A percentile compares a stretch with the other conserved stretches of the same genome.
phyloP scores from a whole-genome alignment of 1,284 basidiomycete species.

The Ustilago bromivora region DNA sequence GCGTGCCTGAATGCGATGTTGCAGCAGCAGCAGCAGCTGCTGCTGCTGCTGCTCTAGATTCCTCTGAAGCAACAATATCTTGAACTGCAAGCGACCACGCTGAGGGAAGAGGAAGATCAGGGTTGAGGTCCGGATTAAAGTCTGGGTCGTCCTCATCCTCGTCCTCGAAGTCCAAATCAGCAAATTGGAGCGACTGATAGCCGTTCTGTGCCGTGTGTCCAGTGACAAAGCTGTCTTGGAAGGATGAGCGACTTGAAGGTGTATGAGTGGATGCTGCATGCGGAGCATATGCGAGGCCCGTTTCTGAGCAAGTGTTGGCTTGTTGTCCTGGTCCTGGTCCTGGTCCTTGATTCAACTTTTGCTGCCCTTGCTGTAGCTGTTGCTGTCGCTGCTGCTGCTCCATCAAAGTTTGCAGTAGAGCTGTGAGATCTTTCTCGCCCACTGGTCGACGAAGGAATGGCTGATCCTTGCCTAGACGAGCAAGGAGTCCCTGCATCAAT shows the following conservation, averaged over 20 bases:
- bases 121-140: constrained; percentile 54
- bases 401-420: constrained; percentile 56
- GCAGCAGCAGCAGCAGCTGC: constrained; percentile 26
- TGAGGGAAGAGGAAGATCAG: constrained; percentile 48
- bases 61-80: constrained; percentile 51
- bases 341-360: constrained; percentile 4
- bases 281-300: constrained; percentile 2
- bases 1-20: constrained; percentile 37
- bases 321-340: neutral
- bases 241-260: neutral
- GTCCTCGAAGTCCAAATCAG: constrained; percentile 57
- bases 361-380: constrained; percentile 34
- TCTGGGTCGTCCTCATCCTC: constrained; percentile 62
- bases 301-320: neutral
- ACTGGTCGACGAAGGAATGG: constrained; percentile 38
- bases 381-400: constrained; percentile 51
- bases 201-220: neutral
- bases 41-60: constrained; percentile 42
- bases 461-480: constrained; percentile 45
- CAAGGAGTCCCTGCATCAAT: constrained; percentile 50
- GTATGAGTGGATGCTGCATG: constrained; percentile 1
- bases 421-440: constrained; percentile 57
- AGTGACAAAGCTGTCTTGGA: neutral
- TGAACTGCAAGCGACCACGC: constrained; percentile 60
- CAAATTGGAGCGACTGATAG: constrained; percentile 40